Evolutionary conservation across 768 basidiomycete genomes (phyloP).

Genomic region (Rubroboletus pulcherrimus): DNA sequence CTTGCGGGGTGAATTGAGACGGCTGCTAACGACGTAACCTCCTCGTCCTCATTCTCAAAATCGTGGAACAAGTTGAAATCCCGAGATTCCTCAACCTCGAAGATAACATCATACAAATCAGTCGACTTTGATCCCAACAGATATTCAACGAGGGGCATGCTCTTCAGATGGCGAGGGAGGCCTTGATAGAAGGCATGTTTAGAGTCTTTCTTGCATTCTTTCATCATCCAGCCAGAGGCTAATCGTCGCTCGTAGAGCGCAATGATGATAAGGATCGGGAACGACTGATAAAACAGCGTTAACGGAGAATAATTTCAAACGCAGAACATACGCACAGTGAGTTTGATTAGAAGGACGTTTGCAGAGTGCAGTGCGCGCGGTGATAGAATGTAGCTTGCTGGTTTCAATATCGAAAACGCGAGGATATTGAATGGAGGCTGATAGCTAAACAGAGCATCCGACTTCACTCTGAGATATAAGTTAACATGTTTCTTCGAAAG

Average conservation of each 20-base stretch:
- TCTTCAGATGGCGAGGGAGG: constrained; percentile 68
- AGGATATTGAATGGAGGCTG: constrained; percentile 87
- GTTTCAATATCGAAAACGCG: constrained; percentile 77
- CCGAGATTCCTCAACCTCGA: constrained; percentile 57
- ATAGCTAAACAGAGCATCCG: constrained; percentile 87
- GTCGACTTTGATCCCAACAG: constrained; percentile 66
- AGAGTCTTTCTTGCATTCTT: constrained; percentile 49
- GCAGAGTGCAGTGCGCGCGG: constrained; percentile 76
- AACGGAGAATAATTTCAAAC: not conserved
- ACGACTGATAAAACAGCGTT: constrained; percentile 40
- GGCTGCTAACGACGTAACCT: constrained; percentile 6
- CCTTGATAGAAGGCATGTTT: constrained; percentile 57
- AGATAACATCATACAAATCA: constrained; percentile 74
- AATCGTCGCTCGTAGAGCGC: constrained; percentile 77
- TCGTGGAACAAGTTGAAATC: constrained; percentile 50
- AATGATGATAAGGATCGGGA: constrained; percentile 75
- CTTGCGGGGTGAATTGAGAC: constrained; percentile 8
- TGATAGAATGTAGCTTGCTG: constrained; percentile 68
- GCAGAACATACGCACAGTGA: constrained; percentile 51
- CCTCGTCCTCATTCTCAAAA: constrained; percentile 40
- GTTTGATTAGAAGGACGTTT: constrained; percentile 82
- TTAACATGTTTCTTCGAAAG: constrained; percentile 4
- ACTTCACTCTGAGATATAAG: constrained; percentile 59
- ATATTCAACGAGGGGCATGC: constrained; percentile 71
- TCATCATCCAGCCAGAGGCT: constrained; percentile 44